A percentile compares a stretch with the other conserved stretches of the same genome.
Evolutionary conservation across 2,329 filamentous ascomycete genomes (phyloP).

Genomic region (Dactylonectria estremocensis): DNA sequence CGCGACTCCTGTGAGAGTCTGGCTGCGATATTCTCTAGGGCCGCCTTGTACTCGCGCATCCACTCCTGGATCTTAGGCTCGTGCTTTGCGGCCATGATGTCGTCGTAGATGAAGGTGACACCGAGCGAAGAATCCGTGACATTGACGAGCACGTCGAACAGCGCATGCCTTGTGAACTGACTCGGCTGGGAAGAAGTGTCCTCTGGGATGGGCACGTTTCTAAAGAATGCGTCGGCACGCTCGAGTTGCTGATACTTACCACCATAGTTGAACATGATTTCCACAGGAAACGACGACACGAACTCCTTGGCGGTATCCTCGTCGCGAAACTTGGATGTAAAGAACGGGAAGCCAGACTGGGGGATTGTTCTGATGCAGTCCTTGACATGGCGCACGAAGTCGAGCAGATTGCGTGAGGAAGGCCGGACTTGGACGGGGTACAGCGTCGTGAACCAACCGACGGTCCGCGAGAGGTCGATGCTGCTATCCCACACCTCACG

Average conservation of each 20-base stretch:
- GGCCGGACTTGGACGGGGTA: constrained; percentile 15
- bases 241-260: constrained; percentile 26
- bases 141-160: constrained; percentile 19
- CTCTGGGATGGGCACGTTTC: not conserved
- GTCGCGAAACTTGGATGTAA: constrained; percentile 23
- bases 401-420: not conserved
- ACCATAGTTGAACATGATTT: constrained; percentile 31
- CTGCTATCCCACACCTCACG: constrained; percentile 55
- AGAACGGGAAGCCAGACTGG: constrained; percentile 12
- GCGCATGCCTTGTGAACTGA: not conserved
- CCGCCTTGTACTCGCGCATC: not conserved
- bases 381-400: constrained; percentile 14
- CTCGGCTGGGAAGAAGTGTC: constrained; percentile 4
- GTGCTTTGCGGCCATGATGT: not conserved
- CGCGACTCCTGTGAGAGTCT: not conserved
- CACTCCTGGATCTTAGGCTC: not conserved
- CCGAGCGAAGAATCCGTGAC: not conserved
- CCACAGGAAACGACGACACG: constrained; percentile 16
- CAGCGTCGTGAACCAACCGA: constrained; percentile 42
- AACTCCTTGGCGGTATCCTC: constrained; percentile 13
- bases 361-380: constrained; percentile 12
- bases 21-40: not conserved
- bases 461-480: constrained; percentile 52
- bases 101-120: not conserved
- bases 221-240: constrained; percentile 10